phyloP scores from a whole-genome alignment of 73 alveolate genomes.

The Paraurostyla sp. region DNA sequence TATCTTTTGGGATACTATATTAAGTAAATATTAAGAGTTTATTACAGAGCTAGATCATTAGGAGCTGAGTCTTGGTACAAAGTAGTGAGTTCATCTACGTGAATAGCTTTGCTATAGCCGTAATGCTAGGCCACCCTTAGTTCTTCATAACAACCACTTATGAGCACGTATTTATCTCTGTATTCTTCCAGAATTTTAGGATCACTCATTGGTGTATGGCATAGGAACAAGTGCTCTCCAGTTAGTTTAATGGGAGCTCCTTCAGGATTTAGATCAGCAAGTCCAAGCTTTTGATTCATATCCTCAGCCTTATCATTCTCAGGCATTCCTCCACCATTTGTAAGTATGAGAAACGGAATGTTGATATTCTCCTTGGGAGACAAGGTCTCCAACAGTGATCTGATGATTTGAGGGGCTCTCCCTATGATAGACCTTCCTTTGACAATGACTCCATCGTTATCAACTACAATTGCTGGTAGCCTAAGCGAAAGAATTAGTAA shows the following conservation, averaged over 20 bases:
- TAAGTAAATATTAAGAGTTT: not conserved
- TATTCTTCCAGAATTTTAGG: conserved; percentile 61
- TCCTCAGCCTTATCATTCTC: conserved; percentile 77
- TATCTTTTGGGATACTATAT: not conserved
- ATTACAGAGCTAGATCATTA: not conserved
- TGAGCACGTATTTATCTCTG: conserved; percentile 63
- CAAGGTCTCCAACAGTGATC: not conserved
- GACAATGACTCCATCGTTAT: conserved; percentile 85
- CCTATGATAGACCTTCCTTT: conserved; percentile 69
- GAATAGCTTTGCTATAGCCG: conserved; percentile 74
- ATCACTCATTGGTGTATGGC: conserved; percentile 83
- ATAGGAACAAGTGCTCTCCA: conserved; percentile 69
- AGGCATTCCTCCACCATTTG: conserved; percentile 87
- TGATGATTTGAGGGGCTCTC: conserved; percentile 10
- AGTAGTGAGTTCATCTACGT: conserved; percentile 73
- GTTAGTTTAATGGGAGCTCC: conserved; percentile 21
- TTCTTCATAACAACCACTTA: conserved; percentile 74
- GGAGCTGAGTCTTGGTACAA: conserved; percentile 66
- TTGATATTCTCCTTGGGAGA: conserved; percentile 7
- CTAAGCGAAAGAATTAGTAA: too few relatives aligned
- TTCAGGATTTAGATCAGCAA: conserved; percentile 13
- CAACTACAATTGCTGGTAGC: conserved; percentile 83
- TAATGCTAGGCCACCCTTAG: conserved; percentile 71
- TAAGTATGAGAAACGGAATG: conserved; percentile 74
- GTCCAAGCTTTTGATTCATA: conserved; percentile 61